These are phyloP conservation scores for Botrytis elliptica DNA, from an alignment of 2,329 filamentous ascomycete species.

Conservation along the genomic window DNA sequence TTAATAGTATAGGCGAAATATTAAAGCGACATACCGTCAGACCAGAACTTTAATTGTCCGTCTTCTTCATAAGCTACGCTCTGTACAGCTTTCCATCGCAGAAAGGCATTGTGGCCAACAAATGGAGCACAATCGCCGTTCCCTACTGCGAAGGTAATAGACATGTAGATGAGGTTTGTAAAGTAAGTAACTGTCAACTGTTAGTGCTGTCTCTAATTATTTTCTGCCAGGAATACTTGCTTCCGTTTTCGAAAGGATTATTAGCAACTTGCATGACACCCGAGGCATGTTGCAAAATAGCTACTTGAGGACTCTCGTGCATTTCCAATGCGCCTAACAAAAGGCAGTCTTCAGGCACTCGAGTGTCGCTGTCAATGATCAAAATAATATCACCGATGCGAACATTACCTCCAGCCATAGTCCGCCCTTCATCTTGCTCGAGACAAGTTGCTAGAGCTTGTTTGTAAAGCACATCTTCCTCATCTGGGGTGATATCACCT, in stretches of 20 bases:
- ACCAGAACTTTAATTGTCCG: constrained; percentile 40
- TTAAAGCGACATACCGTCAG: constrained; percentile 38
- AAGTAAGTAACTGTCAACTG: constrained; percentile 63
- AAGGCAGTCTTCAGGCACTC: constrained; percentile 42
- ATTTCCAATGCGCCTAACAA: constrained; percentile 59
- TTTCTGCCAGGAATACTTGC: constrained; percentile 24
- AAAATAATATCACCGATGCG: constrained; percentile 64
- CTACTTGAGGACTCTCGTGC: constrained; percentile 67
- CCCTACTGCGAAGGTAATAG: constrained; percentile 68
- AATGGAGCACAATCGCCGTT: constrained; percentile 65
- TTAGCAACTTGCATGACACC: constrained; percentile 75
- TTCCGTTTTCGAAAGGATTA: constrained; percentile 70
- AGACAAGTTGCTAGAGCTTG: constrained; percentile 50
- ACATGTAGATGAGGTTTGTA: constrained; percentile 73
- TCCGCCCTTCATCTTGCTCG: constrained; percentile 48
- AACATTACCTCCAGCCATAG: constrained; percentile 61
- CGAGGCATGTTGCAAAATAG: constrained; percentile 69
- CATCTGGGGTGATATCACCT: constrained; percentile 31
- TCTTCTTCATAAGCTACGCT: constrained; percentile 57
- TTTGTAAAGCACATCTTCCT: constrained; percentile 50
- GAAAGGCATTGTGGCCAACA: constrained; percentile 74
- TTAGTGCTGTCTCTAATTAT: not conserved
- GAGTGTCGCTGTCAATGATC: constrained; percentile 67
- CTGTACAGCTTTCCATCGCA: constrained; percentile 67
- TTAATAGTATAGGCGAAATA: not conserved